Percentiles rank a stretch among this genome's conserved stretches.
phyloP scores from a whole-genome alignment of 208 protist species.

The Porcisia deanei region DNA sequence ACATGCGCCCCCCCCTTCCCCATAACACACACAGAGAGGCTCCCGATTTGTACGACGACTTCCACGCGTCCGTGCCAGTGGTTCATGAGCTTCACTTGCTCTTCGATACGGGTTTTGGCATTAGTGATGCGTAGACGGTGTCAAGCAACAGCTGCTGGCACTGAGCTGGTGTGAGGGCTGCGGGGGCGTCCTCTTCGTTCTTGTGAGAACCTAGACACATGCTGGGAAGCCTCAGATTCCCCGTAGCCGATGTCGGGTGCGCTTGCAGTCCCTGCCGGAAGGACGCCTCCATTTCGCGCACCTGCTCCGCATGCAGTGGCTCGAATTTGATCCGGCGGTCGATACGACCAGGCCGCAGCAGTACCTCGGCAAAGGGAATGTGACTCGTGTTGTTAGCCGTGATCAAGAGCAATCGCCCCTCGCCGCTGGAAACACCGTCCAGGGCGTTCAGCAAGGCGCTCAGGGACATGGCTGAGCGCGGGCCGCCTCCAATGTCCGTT shows the following conservation, averaged over 20 bases:
- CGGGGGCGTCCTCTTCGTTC: not conserved
- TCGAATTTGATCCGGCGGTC: conserved; percentile 78
- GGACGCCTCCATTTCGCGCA: conserved; percentile 50
- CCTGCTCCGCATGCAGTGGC: conserved; percentile 33
- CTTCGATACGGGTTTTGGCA: not conserved
- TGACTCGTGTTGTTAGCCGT: conserved; percentile 92
- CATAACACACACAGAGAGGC: too few relatives aligned
- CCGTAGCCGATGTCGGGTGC: not conserved
- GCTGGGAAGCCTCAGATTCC: not conserved
- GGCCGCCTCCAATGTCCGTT: conserved; percentile 29
- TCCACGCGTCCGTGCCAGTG: not conserved
- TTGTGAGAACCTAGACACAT: not conserved
- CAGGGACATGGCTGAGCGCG: conserved; percentile 80
- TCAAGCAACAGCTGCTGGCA: conserved; percentile 54
- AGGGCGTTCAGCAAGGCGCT: conserved; percentile 95
- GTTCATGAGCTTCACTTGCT: not conserved
- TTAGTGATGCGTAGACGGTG: conserved; percentile 26
- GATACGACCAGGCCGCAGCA: conserved; percentile 94
- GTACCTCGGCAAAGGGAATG: conserved; percentile 82
- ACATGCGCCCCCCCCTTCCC: not conserved
- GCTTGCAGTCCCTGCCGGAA: conserved; percentile 29
- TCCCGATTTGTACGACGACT: not conserved
- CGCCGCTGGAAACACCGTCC: conserved; percentile 92
- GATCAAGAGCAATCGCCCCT: conserved; percentile 95
- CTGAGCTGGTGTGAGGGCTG: conserved; percentile 33